Percentiles rank a stretch among this genome's conserved stretches.
Evolutionary conservation across 441 rosid genomes (phyloP).

Genomic region (Daphne laureola): DNA sequence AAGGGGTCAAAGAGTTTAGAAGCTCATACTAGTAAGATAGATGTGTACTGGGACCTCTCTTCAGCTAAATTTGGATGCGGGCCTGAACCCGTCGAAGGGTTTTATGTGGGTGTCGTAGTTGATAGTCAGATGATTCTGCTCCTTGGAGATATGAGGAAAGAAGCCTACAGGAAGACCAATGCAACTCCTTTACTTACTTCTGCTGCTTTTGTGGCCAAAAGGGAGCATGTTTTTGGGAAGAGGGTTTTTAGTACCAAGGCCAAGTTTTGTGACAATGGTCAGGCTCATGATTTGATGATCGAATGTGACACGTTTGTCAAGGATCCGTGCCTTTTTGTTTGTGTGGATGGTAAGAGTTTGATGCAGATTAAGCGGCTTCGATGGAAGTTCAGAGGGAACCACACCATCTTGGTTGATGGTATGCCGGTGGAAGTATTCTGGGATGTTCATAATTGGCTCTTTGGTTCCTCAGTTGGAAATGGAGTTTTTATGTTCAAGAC

Average conservation of each 20-base stretch:
- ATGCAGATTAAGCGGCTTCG: constrained; percentile 65
- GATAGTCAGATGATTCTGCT: constrained; percentile 61
- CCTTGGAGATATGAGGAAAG: constrained; percentile 82
- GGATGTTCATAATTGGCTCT: constrained; percentile 89
- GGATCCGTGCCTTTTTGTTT: constrained; percentile 58
- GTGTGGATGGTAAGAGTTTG: constrained; percentile 58
- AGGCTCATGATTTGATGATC: constrained; percentile 48
- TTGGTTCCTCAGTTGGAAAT: constrained; percentile 47
- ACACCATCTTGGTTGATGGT: constrained; percentile 65
- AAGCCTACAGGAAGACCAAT: constrained; percentile 57
- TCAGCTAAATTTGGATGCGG: constrained; percentile 72
- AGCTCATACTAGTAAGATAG: constrained; percentile 49
- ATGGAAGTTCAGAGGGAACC: constrained; percentile 86
- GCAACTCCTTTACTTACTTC: constrained; percentile 27
- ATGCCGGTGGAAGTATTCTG: constrained; percentile 63
- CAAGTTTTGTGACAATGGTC: constrained; percentile 44
- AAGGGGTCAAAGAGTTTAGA: constrained; percentile 71
- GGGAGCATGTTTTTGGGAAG: constrained; percentile 63
- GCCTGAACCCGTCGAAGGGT: constrained; percentile 74
- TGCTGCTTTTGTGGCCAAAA: constrained; percentile 44
- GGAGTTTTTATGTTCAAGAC: constrained; percentile 88
- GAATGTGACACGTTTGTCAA: constrained; percentile 47
- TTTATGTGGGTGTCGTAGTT: constrained; percentile 59
- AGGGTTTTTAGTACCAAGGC: constrained; percentile 43
- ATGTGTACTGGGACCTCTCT: constrained; percentile 77